Base-by-base conservation (phyloP, 176 grass and related monocot genomes). In the Hyparrhenia diplandra region DNA sequence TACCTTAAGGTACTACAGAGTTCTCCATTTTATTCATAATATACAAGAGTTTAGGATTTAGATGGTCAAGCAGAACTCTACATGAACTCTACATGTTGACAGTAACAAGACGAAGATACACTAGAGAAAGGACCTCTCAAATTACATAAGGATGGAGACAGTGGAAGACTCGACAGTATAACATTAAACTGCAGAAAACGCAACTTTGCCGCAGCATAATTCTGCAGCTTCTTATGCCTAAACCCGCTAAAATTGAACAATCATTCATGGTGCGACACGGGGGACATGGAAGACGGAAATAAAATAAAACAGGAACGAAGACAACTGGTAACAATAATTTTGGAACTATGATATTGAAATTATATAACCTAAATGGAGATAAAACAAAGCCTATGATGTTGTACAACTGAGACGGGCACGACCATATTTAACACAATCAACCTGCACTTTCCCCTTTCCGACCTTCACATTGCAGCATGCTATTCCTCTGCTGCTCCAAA, bases 301-400 rank as follows among this genome's bases (percentile, higher is more conserved):
- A 11, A 80, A 75, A 88, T 35, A 81, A 5, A 55, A 86, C 27
- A 62, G 28, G 30, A 80, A 71, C 70, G 3, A 79, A 72, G 34
- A 59, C 13, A 77, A 78, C 72, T 24, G 31, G 30, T 4, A 64
- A 52, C 75, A 82, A 39, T 67, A 84, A 58, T 77, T 84, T 86
- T 76, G 35, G 35, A 91, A 83, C 77, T 91, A 45, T 82, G 85
- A 80, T 79, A 91, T 82, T 84, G 82, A 85, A 92, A 92, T 83
- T 66, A 78, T 77, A 84, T 74, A 88, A 89, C 49, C 86, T 82
- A 94, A 89, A 80, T 57, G 85, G 78, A 85, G 83, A 83, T 84
- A 49, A 84, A 89, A 89, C 45, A 87, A 89, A 90, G 73, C 83
- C 81, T 92, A 90, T 92, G 64, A 83, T 85, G 85, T 86, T 83